Base-by-base conservation (phyloP, 2,329 filamentous ascomycete genomes). In the Ophiostoma ips region DNA sequence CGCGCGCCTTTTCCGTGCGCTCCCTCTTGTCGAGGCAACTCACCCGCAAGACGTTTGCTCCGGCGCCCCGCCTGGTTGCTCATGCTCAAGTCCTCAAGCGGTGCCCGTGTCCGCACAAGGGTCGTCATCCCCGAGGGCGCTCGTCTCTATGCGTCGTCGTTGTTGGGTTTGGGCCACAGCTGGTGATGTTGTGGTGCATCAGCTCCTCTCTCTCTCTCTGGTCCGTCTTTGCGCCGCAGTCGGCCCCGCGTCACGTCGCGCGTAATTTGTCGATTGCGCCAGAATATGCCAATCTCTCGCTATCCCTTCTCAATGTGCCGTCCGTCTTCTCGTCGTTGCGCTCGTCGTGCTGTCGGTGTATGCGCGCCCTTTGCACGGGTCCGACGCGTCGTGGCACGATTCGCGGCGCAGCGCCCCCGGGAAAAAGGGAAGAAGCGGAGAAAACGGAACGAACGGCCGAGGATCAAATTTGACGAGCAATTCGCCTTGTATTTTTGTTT, bases 41-140 rank as follows among this genome's bases (percentile, higher is more conserved):
- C 71, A 81, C 78, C 72, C 60, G 76, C 76, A 62, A 77, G 68
- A 65, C 79, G 76, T 71, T 81, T 81, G 70, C 76, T 70, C 64
- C 77, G 71, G 61, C 73, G 72, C 66, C 73, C 73, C 64, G 74
- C 67, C 69, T 71, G 70, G 67, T 77, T 79, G 70, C 70, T 76
- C 79, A 83, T 83, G 72, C 76, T 83, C 72, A 81, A 70, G 64
- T 76, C 69, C 76, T 81, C 71, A 68, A 82, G 70, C 69, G 77
- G 75, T 68, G 73, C 72, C 64, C 76, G 76, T 63, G 73, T 74
- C 66, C 72, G 73, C 66, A 82, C 71, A 67, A 82, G 70, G 65
- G 79, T 81, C 77, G 79, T 82, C 79, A 83, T 83, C 43, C 30
- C 43, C 43, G 16, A 76, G 76, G 34, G 34, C n/a, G 1, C 18